Conservation (phyloP, 495 filamentous ascomycete genomes). For the Talaromyces stipitatus region DNA sequence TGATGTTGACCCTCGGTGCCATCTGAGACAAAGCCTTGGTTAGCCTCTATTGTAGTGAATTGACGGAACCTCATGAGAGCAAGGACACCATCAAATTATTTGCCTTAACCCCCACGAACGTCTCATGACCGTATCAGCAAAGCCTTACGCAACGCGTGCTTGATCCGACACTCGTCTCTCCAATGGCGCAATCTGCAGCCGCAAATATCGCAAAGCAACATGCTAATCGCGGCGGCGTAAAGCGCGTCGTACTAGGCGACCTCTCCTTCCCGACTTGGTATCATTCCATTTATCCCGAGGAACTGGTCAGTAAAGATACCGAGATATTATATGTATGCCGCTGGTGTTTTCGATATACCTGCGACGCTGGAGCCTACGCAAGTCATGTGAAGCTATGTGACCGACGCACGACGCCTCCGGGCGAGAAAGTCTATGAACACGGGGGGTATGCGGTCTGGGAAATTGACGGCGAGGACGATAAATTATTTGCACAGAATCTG, state of each 20-base stretch:
- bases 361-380: slow-evolving; percentile 54
- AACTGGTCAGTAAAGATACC: slow-evolving; percentile 58
- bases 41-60: no score
- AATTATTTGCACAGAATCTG: slow-evolving; percentile 92
- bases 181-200: not conserved
- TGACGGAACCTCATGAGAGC: not conserved
- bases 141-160: not conserved
- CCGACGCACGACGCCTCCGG: slow-evolving; percentile 32
- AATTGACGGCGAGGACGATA: slow-evolving; percentile 80
- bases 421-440: slow-evolving; percentile 48
- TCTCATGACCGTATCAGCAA: not conserved
- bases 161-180: not conserved
- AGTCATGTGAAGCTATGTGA: slow-evolving; percentile 39
- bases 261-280: slow-evolving; percentile 72
- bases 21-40: not conserved
- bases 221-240: slow-evolving; percentile 51
- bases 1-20: not conserved
- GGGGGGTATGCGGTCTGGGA: slow-evolving; percentile 70
- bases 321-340: slow-evolving; percentile 77
- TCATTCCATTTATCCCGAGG: slow-evolving; percentile 70
- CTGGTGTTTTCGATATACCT: slow-evolving; percentile 88
- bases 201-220: not conserved
- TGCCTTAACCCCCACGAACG: not conserved
- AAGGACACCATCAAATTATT: not conserved
- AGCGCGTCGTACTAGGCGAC: slow-evolving; percentile 67